Percentiles rank a stretch among this genome's conserved stretches.
These are phyloP conservation scores for Colletotrichum tropicale DNA, from an alignment of 2,329 filamentous ascomycete species.

Conservation along the genomic window DNA sequence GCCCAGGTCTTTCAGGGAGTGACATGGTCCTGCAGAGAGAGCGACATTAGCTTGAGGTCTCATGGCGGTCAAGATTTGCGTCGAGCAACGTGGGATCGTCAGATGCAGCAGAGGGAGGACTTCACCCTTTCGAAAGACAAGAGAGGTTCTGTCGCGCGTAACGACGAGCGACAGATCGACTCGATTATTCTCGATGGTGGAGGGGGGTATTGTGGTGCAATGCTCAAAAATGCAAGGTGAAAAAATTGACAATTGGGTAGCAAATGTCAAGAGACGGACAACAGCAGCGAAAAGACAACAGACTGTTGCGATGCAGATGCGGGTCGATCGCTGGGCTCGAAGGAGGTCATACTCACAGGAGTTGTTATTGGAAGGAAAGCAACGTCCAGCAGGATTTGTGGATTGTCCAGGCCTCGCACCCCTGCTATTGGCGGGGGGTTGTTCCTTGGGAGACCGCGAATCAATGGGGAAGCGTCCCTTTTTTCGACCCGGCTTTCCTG, in stretches of 20 bases:
- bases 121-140: conserved; percentile 22
- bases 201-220: background rate
- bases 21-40: conserved; percentile 56
- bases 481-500: conserved; percentile 5
- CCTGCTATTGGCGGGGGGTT: conserved; percentile 19
- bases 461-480: conserved; percentile 14
- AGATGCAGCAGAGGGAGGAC: background rate
- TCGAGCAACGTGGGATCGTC: background rate
- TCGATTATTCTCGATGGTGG: background rate
- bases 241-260: background rate
- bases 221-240: background rate
- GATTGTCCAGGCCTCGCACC: conserved; percentile 17
- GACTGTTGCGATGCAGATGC: conserved; percentile 1
- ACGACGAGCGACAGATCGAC: background rate
- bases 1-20: conserved; percentile 68
- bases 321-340: background rate
- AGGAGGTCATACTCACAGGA: conserved; percentile 21
- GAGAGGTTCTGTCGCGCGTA: conserved; percentile 8
- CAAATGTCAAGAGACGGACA: background rate
- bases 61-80: background rate
- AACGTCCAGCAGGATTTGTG: conserved; percentile 17
- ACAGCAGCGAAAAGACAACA: conserved; percentile 3
- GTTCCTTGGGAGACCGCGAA: conserved; percentile 23
- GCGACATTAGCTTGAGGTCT: background rate
- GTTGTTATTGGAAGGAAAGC: conserved; percentile 22